These are phyloP conservation scores for Citrus australasica DNA, from an alignment of 345 rosid genomes.

Conservation along the genomic window DNA sequence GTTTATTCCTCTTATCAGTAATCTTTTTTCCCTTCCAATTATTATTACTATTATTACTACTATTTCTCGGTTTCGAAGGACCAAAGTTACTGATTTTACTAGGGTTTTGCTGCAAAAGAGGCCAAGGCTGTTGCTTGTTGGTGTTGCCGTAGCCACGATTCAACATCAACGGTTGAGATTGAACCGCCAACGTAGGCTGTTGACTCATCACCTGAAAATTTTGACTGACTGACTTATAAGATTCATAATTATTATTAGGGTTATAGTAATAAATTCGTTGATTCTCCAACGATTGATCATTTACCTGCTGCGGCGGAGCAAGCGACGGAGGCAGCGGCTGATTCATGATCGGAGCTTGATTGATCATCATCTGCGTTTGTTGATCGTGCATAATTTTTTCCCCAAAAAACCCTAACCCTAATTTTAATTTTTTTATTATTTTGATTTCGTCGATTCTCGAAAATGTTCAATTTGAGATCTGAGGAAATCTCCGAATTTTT, in stretches of 20 bases:
- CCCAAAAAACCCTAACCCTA: slow-evolving; percentile 8
- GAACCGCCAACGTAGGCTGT: slow-evolving; percentile 22
- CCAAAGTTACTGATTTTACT: slow-evolving; percentile 22
- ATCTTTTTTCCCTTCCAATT: slow-evolving; percentile 86
- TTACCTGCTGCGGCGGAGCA: slow-evolving; percentile 40
- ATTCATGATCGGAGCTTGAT: slow-evolving; percentile 40
- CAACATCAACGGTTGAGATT: slow-evolving; percentile 42
- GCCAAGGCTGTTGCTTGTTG: slow-evolving; percentile 26
- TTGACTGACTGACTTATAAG: not conserved
- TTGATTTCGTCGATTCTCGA: not conserved
- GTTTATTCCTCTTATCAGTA: slow-evolving; percentile 38
- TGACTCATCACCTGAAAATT: slow-evolving; percentile 28
- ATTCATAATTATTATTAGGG: not conserved
- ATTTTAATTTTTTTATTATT: not conserved
- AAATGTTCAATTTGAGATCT: not conserved
- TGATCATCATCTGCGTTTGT: slow-evolving; percentile 44
- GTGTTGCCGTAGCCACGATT: slow-evolving; percentile 41
- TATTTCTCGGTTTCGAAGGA: slow-evolving; percentile 26
- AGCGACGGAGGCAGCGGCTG: slow-evolving; percentile 35
- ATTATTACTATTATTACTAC: slow-evolving; percentile 22
- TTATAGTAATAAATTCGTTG: not conserved
- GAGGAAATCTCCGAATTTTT: not conserved
- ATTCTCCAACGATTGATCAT: not conserved
- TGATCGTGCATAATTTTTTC: slow-evolving; percentile 49
- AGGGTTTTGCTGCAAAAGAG: slow-evolving; percentile 8